Conservation (phyloP, 345 rosid species). For the Litchi chinensis region DNA sequence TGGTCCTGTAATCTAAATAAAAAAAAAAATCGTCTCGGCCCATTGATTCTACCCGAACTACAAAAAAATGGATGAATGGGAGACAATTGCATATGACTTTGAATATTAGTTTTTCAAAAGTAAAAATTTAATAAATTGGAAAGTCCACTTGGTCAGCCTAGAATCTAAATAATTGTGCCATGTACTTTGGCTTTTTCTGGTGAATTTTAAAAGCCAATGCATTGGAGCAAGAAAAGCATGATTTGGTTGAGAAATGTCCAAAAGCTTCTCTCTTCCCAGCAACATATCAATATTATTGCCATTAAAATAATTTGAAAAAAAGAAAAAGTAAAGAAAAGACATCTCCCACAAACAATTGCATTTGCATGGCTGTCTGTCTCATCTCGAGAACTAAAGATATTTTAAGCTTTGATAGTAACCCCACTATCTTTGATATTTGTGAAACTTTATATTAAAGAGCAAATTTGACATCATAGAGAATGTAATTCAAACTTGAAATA, state of each 20-base stretch:
- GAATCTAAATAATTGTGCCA: slow-evolving; percentile 19
- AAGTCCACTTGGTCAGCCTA: neutral
- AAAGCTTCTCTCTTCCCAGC: slow-evolving; percentile 4
- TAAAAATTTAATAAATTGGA: neutral
- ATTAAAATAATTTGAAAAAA: neutral
- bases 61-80: too few species aligned
- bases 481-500: slow-evolving; percentile 18
- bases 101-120: neutral
- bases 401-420: slow-evolving; percentile 19
- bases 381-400: slow-evolving; percentile 17
- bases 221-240: neutral
- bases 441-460: slow-evolving; percentile 31
- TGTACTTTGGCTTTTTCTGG: slow-evolving; percentile 11
- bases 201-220: neutral
- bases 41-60: too few species aligned
- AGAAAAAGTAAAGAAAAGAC: slow-evolving; percentile 11
- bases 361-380: slow-evolving; percentile 24
- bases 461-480: slow-evolving; percentile 24
- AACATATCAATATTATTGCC: neutral
- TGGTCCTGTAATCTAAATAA: too few species aligned
- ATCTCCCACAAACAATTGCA: slow-evolving; percentile 25
- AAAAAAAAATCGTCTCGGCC: too few species aligned
- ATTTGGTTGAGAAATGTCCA: slow-evolving; percentile 8
- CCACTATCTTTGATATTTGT: slow-evolving; percentile 27
- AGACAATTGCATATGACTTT: too few species aligned